These are phyloP conservation scores for Microsporum canis DNA, from an alignment of 2,329 filamentous ascomycete species.

Conservation along the genomic window DNA sequence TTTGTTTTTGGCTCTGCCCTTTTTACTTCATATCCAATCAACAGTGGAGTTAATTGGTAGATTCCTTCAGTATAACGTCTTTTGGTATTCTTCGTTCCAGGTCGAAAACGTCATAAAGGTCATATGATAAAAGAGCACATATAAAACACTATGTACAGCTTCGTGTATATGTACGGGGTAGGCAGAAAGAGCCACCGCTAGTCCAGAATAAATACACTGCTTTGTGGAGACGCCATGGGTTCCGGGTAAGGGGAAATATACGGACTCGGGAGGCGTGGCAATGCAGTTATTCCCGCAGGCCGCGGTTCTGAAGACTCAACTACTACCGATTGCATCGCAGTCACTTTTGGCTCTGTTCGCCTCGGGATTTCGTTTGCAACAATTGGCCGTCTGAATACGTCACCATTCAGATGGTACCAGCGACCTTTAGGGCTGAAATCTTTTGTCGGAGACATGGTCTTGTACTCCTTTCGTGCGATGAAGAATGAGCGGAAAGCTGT, in stretches of 20 bases:
- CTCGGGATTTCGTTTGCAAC: background rate
- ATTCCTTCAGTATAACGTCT: no score
- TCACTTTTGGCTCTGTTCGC: background rate
- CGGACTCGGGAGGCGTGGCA: background rate
- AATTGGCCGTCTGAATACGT: background rate
- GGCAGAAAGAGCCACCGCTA: background rate
- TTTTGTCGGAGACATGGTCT: background rate
- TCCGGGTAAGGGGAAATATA: background rate
- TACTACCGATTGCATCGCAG: background rate
- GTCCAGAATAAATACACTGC: slow-evolving; percentile 1
- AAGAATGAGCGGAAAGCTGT: slow-evolving; percentile 2
- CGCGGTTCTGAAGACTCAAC: background rate
- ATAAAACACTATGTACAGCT: background rate
- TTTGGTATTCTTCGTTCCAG: no score
- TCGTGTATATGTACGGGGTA: background rate
- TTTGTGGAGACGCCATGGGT: background rate
- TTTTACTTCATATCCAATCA: no score
- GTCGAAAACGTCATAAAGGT: no score
- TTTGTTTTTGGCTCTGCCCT: background rate
- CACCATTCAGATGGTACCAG: background rate
- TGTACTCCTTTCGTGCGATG: background rate
- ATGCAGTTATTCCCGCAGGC: background rate
- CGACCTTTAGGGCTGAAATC: background rate
- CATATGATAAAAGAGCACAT: no score
- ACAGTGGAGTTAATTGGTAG: no score